Conservation (phyloP, 139 green algal genomes). For the Volvox reticuliferus region DNA sequence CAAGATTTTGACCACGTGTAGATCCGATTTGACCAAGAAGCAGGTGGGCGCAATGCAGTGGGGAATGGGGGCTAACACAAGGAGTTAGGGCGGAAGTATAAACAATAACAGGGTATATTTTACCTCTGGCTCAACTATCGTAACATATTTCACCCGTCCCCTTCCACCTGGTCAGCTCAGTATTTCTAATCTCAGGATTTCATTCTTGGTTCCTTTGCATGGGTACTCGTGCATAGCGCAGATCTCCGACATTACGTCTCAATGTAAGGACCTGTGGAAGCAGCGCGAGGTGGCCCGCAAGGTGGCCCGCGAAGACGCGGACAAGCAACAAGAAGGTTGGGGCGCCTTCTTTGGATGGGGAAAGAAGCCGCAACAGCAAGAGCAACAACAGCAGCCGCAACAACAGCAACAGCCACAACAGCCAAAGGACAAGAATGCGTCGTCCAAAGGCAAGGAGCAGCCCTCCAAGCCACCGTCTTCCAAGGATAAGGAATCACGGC, state of each 20-base stretch:
- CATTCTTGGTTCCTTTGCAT: no score
- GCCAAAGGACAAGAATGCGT: neutral
- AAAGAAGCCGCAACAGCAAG: slow-evolving; percentile 7
- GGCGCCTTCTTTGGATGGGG: slow-evolving; percentile 32
- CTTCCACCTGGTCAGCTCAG: no score
- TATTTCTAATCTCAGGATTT: no score
- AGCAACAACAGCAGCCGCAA: neutral
- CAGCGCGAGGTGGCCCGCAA: slow-evolving; percentile 9
- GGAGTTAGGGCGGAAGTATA: neutral
- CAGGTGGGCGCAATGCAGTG: neutral
- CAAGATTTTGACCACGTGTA: neutral
- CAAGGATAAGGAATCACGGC: neutral
- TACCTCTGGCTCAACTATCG: no score
- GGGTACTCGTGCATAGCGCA: neutral
- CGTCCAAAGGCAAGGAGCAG: neutral
- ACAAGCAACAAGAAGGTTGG: neutral
- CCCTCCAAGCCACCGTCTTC: no score
- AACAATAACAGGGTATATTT: neutral
- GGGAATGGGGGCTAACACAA: no score
- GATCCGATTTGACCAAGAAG: slow-evolving; percentile 27
- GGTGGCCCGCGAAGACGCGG: slow-evolving; percentile 1
- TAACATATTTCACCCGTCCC: no score
- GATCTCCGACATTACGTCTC: slow-evolving; percentile 26
- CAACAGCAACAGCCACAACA: neutral
- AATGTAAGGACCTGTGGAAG: slow-evolving; percentile 31